Evolutionary conservation across 176 grass and related monocot species (phyloP).

Genomic region (sorghum (Sorghum bicolor)): Sorghum_bicolor_NCBIv3 NC_012879.2:57617001-57617500

Average conservation of each 20-base stretch:
- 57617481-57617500: neutral
- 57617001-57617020: conserved; percentile 40
- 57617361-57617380: conserved; percentile 35
- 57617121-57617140: conserved; percentile 10
- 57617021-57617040: conserved; percentile 50
- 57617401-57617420: conserved; percentile 27
- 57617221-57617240: neutral
- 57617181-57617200: neutral
- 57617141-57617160: neutral
- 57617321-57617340: conserved; percentile 29
- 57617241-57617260: neutral
- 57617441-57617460: neutral
- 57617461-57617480: neutral
- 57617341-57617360: conserved; percentile 34
- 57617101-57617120: conserved; percentile 46
- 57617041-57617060: conserved; percentile 39
- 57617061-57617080: conserved; percentile 32
- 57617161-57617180: neutral
- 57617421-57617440: conserved; percentile 32
- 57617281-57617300: conserved; percentile 31
- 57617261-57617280: conserved; percentile 5
- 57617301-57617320: conserved; percentile 39
- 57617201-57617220: neutral
- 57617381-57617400: conserved; percentile 21
- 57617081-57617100: conserved; percentile 48